Evolutionary conservation across 2,329 filamentous ascomycete genomes (phyloP).

Genomic region (Ascocoryne sarcoides): DNA sequence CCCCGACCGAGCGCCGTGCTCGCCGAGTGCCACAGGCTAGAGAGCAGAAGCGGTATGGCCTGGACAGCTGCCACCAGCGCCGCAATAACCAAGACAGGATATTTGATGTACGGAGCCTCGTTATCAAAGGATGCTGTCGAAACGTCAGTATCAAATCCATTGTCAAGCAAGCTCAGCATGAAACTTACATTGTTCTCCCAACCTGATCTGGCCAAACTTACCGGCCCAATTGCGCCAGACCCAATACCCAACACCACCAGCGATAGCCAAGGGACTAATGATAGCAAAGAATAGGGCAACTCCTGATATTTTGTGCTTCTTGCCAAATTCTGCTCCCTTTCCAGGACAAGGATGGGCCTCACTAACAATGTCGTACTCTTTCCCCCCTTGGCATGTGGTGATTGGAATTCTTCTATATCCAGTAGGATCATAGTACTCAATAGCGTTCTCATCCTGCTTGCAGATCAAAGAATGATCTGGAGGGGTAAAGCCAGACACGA

Average conservation of each 20-base stretch:
- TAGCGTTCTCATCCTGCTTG: constrained; percentile 52
- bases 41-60: constrained; percentile 61
- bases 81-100: constrained; percentile 68
- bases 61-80: constrained; percentile 51
- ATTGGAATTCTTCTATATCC: constrained; percentile 86
- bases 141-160: neutral
- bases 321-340: constrained; percentile 73
- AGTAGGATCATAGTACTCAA: constrained; percentile 75
- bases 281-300: constrained; percentile 80
- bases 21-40: constrained; percentile 62
- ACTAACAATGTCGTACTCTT: constrained; percentile 56
- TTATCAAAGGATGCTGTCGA: constrained; percentile 45
- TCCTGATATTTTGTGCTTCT: constrained; percentile 62
- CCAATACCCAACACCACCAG: constrained; percentile 70
- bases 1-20: constrained; percentile 44
- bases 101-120: constrained; percentile 69
- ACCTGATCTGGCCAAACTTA: constrained; percentile 85
- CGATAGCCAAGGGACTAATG: constrained; percentile 62
- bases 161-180: neutral
- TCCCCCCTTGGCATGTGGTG: constrained; percentile 71
- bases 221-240: constrained; percentile 77
- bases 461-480: constrained; percentile 51
- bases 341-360: constrained; percentile 59
- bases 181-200: constrained; percentile 57
- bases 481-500: constrained; percentile 66